phyloP scores from a whole-genome alignment of 1,139 yeast genomes.

The Yamadazyma buinensis region DNA sequence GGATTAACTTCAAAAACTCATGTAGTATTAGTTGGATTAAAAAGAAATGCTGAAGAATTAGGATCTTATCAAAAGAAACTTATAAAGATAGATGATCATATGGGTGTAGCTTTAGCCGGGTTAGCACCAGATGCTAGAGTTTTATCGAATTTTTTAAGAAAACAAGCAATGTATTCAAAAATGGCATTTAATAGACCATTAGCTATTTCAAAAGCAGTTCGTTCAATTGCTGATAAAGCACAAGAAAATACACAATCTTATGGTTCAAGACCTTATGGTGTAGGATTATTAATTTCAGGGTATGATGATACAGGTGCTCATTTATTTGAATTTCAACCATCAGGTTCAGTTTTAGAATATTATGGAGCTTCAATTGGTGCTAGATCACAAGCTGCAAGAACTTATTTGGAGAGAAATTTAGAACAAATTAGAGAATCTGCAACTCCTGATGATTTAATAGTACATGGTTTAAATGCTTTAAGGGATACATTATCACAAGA shows the following conservation, averaged over 20 bases:
- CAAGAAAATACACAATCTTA: constrained; percentile 94
- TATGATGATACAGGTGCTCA: constrained; percentile 94
- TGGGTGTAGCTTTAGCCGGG: constrained; percentile 96
- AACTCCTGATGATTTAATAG: constrained; percentile 68
- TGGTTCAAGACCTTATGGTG: constrained; percentile 97
- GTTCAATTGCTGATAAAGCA: constrained; percentile 90
- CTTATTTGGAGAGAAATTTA: constrained; percentile 84
- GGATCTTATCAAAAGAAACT: constrained; percentile 96
- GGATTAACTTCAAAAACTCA: constrained; percentile 84
- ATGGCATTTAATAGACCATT: constrained; percentile 88
- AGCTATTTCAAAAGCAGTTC: constrained; percentile 79
- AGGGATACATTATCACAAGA: constrained; percentile 95
- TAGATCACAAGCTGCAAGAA: constrained; percentile 96
- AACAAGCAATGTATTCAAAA: constrained; percentile 85
- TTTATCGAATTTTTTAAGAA: constrained; percentile 80
- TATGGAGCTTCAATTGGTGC: constrained; percentile 97
- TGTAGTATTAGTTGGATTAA: constrained; percentile 89
- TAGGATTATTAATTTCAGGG: constrained; percentile 89
- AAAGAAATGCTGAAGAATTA: constrained; percentile 93
- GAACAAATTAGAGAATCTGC: constrained; percentile 60
- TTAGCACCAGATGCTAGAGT: constrained; percentile 98
- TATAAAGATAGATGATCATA: constrained; percentile 85
- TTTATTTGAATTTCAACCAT: constrained; percentile 90
- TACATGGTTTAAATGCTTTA: constrained; percentile 85
- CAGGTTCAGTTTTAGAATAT: constrained; percentile 90